Base-by-base conservation (phyloP, 192 early-diverging fungal species). In the Coemansia furcata region DNA sequence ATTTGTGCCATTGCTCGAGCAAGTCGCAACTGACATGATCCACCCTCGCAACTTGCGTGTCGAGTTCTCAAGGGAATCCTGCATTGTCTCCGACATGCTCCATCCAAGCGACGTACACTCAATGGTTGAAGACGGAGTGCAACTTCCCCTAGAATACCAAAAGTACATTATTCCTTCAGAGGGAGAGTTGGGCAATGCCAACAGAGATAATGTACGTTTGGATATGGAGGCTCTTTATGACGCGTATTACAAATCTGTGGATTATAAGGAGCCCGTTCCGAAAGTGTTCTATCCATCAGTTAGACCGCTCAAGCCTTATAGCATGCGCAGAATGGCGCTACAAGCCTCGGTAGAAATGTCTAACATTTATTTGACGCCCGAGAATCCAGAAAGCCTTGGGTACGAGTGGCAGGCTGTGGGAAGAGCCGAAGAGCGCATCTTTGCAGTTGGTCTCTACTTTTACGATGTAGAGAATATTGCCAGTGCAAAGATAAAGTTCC, bases 341-440 rank as follows among this genome's bases (percentile, higher is more conserved):
- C 86, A 89, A 62, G 88, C 88, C n/a, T 90, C 92, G 26, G 80
- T 89, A 62, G 91, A 92, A 68, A 78, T 91, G 71, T 84, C 88
- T 38, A 87, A 77, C 68, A 87, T 91, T 52, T 54, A 80, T 12
- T 64, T 94, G 46, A 86, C 86, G 4, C 89, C 88, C 21, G 88
- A 88, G 37, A 86, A 86, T n/a, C 85, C 89, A 0, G 60, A 26
- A 2, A 87, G 85, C 62, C 57, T 68, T 7, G 88, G 86, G n/a
- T 62, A 65, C 32, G 63, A 36, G 8, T 94, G 91, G 92, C 88
- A 94, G 50, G 76, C 90, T 1, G 89, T 92, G 62, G 92, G 84
- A 4, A 90, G 87, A 80, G 72, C 76, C 9, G 84, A 88, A 67
- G 92, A 94, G 66, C 73, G 81, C 37, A 89, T 94, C 29, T 77